Percentiles rank a stretch among this genome's conserved stretches.
phyloP scores from a whole-genome alignment of 179 eudicot species.

The Gypsophila paniculata region DNA sequence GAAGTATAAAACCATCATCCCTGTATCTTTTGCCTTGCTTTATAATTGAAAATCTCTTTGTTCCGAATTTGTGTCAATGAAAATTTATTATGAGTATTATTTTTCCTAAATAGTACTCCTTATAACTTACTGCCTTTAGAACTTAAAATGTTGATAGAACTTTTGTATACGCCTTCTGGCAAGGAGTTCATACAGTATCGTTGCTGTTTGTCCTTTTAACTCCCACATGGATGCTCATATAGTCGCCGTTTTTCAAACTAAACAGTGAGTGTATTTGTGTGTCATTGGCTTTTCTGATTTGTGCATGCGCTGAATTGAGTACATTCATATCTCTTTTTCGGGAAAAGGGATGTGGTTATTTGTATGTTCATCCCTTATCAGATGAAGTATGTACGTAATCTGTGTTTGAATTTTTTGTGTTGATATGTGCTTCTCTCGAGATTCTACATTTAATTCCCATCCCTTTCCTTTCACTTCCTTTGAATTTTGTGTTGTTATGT shows the following conservation, averaged over 20 bases:
- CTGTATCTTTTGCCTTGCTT: conserved; percentile 2
- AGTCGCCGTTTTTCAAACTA: not conserved
- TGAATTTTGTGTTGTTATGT: not conserved
- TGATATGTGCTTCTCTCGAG: not conserved
- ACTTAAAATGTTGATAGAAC: not conserved
- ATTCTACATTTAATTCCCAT: not conserved
- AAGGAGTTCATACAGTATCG: not conserved
- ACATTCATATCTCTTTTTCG: not conserved
- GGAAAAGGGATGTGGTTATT: not conserved
- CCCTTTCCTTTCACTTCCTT: not conserved
- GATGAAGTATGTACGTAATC: not conserved
- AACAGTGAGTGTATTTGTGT: not conserved
- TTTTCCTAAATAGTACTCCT: not conserved
- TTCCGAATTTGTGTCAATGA: not conserved
- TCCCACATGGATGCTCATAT: not conserved
- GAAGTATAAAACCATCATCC: not conserved
- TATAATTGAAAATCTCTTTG: not conserved
- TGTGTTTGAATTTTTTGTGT: not conserved
- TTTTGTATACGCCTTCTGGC: not conserved
- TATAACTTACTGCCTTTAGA: not conserved
- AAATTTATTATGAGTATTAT: not conserved
- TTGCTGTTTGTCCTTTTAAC: not conserved
- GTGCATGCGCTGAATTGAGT: not conserved
- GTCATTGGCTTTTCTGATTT: not conserved
- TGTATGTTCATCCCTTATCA: no score